Conservation (phyloP, 306 rosid genomes). For the Gastrolobium villosum region DNA sequence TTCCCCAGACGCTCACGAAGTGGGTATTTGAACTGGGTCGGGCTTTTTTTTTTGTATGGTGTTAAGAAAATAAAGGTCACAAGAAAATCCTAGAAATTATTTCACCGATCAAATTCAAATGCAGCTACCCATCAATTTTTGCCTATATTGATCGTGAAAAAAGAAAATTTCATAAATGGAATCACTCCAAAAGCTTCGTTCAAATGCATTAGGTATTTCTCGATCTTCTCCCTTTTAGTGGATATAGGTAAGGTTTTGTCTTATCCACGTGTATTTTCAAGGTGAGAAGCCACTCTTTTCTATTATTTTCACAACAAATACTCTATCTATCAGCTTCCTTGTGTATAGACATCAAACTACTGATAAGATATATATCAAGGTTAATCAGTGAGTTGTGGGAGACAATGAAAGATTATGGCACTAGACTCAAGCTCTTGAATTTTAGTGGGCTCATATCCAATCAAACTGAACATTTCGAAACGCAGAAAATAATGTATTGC, state of each 20-base stretch:
- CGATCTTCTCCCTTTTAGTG: constrained; percentile 24
- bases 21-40: too few relatives aligned
- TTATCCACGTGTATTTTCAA: constrained; percentile 49
- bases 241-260: constrained; percentile 54
- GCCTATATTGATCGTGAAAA: neutral
- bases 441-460: constrained; percentile 42
- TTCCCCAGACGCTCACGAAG: too few relatives aligned
- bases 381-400: constrained; percentile 47
- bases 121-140: neutral
- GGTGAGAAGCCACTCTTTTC: constrained; percentile 36
- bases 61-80: too few relatives aligned
- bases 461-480: constrained; percentile 35
- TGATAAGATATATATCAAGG: constrained; percentile 35
- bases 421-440: constrained; percentile 52
- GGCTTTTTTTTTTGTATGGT: too few relatives aligned
- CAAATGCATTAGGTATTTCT: neutral
- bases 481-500: constrained; percentile 46
- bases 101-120: neutral
- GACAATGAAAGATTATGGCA: constrained; percentile 52
- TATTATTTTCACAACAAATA: constrained; percentile 29
- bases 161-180: constrained; percentile 10
- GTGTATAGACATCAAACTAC: constrained; percentile 53
- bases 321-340: constrained; percentile 43
- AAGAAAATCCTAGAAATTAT: neutral
- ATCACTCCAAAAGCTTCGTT: neutral